Conservation (phyloP, 2,329 filamentous ascomycete genomes). For the Neurospora crassa region DNA sequence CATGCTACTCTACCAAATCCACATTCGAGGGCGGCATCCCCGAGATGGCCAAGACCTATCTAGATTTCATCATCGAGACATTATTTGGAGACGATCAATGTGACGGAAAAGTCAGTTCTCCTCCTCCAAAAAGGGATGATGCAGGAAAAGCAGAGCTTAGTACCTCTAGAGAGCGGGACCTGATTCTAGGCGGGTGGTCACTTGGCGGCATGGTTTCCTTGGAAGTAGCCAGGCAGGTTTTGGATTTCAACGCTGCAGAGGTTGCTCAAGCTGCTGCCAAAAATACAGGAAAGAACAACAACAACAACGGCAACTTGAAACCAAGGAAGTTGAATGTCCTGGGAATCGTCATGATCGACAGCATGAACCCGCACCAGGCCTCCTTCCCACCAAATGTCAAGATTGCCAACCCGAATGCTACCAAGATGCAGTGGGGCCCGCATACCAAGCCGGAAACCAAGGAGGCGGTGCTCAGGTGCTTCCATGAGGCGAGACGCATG, state of each 20-base stretch:
- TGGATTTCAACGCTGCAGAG: slow-evolving; percentile 18
- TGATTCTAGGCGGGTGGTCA: slow-evolving; percentile 45
- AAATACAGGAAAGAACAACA: background rate
- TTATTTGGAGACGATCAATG: slow-evolving; percentile 20
- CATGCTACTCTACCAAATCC: slow-evolving; percentile 36
- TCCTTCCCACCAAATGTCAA: background rate
- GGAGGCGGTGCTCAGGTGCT: slow-evolving; percentile 26
- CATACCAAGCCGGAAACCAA: slow-evolving; percentile 22
- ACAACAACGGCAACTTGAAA: no score
- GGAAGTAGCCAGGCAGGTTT: slow-evolving; percentile 37
- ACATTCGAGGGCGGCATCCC: slow-evolving; percentile 41
- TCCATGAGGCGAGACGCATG: slow-evolving; percentile 27
- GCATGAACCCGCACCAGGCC: slow-evolving; percentile 25
- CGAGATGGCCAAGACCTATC: slow-evolving; percentile 45
- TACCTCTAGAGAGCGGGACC: background rate
- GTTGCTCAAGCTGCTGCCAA: no score
- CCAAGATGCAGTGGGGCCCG: slow-evolving; percentile 18
- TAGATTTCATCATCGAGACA: slow-evolving; percentile 30
- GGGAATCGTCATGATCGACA: slow-evolving; percentile 46
- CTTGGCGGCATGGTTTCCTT: slow-evolving; percentile 42
- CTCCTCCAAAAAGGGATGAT: background rate
- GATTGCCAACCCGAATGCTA: background rate
- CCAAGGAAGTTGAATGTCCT: slow-evolving; percentile 28
- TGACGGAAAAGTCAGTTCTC: slow-evolving; percentile 26
- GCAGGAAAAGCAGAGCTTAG: background rate